These are phyloP conservation scores for Phellopilus nigrolimitatus DNA, from an alignment of 1,284 basidiomycete species.

Conservation along the genomic window DNA sequence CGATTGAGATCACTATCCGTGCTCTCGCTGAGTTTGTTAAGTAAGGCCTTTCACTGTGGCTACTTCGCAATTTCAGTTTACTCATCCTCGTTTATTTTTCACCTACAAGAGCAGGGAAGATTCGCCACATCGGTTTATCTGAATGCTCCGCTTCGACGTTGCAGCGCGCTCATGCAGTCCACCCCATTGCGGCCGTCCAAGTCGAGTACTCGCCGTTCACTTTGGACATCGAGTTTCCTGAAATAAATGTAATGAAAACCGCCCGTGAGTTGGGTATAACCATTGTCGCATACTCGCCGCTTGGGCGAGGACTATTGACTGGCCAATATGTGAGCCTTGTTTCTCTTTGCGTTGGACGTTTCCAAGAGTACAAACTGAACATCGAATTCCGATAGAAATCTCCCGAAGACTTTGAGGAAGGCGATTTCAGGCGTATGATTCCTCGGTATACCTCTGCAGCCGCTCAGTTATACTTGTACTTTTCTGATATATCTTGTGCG, in stretches of 20 bases:
- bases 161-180: conserved; percentile 20
- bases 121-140: conserved; percentile 34
- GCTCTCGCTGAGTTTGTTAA: conserved; percentile 20
- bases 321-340: background rate
- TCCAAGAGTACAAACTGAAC: no score
- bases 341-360: no score
- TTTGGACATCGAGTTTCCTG: conserved; percentile 21
- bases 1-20: conserved; percentile 19
- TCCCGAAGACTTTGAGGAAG: conserved; percentile 33
- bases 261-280: conserved; percentile 24
- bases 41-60: no score
- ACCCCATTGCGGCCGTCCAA: conserved; percentile 35
- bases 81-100: no score
- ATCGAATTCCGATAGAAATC: conserved; percentile 27
- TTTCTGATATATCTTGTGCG: conserved; percentile 33
- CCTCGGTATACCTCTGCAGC: no score
- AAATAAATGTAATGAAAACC: conserved; percentile 19
- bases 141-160: conserved; percentile 33
- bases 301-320: conserved; percentile 22
- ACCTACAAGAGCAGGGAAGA: no score
- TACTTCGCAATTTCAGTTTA: no score
- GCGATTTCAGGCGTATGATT: conserved; percentile 26
- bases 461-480: conserved; percentile 29
- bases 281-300: conserved; percentile 23
- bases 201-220: conserved; percentile 24